Base-by-base conservation (phyloP, 495 filamentous ascomycete genomes). In the Poronia punctata region DNA sequence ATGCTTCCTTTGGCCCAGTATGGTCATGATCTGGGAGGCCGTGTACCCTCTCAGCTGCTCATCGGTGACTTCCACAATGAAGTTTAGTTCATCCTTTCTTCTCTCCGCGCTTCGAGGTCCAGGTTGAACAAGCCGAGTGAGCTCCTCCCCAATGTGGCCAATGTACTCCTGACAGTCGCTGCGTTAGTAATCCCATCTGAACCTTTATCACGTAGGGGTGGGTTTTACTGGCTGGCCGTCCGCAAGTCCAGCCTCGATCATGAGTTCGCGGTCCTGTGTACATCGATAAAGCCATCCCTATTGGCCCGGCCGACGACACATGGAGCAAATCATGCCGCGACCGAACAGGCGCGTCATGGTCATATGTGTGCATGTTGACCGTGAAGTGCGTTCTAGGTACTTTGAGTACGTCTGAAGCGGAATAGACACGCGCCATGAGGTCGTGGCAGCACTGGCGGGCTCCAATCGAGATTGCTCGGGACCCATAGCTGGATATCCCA, bases 261-360 rank as follows among this genome's bases (percentile, higher is more conserved):
- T 23, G n/a, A 61, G 31, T 16, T 75, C 68, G 14, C 61, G 59
- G 50, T 87, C 82, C 48, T 78, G 68, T 4, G 64, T 71, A 53
- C 85, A 88, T 29, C 64, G 54, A 45, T 83, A 88, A 15, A 88
- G 60, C 75, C 77, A 87, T 19, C 80, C 78, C 30, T 76, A 66
- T 10, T 61, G 48, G 4, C 75, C 67, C 1, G 44, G 43, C 34
- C 53, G 53, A 10, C 57, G 50, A 46, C 83, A 86, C 3, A 64
- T 28, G 3, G 65, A 40, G 59, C 84, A 89, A 10, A 34, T 40
- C 26, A 65, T 50, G 1, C 49, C 21, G 14, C 55, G 50, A 17
- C 56, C 56, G 50, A 76, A 80, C 4, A 77, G 33, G 9, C 75
- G 67, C 3, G 72, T 67, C 77, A 84, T 78, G 14, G 61, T 71